A percentile compares a stretch with the other conserved stretches of the same genome.
These are phyloP conservation scores for Mucor irregularis DNA, from an alignment of 371 early-diverging fungal genomes.

Conservation along the genomic window DNA sequence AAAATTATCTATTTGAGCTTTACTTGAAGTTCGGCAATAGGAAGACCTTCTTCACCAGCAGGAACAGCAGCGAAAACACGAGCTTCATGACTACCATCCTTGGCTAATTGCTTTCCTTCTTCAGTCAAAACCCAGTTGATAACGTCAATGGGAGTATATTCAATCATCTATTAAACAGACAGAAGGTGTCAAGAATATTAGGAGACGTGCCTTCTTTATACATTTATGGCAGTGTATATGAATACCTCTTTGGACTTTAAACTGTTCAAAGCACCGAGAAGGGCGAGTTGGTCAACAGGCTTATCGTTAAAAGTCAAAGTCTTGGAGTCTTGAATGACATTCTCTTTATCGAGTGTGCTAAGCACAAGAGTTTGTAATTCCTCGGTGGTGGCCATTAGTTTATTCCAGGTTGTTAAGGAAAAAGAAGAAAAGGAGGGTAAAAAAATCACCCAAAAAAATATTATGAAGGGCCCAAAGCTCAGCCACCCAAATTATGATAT, in stretches of 20 bases:
- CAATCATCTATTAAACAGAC: conserved; percentile 70
- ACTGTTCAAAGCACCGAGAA: conserved; percentile 86
- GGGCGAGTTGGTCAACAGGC: conserved; percentile 64
- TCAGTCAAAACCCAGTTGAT: conserved; percentile 83
- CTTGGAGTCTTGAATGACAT: conserved; percentile 64
- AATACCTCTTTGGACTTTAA: conserved; percentile 85
- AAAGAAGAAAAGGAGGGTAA: background rate
- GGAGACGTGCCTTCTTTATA: background rate
- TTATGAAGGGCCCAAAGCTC: background rate
- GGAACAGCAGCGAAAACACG: conserved; percentile 91
- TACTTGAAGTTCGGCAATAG: conserved; percentile 81
- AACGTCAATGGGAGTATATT: conserved; percentile 76
- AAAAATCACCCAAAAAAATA: background rate
- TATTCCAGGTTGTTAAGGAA: background rate
- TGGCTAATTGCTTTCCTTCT: conserved; percentile 86
- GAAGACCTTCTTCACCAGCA: conserved; percentile 76
- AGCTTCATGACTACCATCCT: conserved; percentile 92
- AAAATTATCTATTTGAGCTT: background rate
- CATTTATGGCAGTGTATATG: background rate
- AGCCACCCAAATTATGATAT: conserved; percentile 4
- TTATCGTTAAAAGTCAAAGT: conserved; percentile 58
- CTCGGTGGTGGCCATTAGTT: conserved; percentile 32
- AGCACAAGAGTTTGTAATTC: conserved; percentile 73
- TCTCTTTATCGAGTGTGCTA: conserved; percentile 63
- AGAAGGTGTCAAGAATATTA: background rate